Percentiles rank a stretch among this genome's conserved stretches.
phyloP scores from a whole-genome alignment of 2,329 filamentous ascomycete genomes.

The Claviceps arundinis region DNA sequence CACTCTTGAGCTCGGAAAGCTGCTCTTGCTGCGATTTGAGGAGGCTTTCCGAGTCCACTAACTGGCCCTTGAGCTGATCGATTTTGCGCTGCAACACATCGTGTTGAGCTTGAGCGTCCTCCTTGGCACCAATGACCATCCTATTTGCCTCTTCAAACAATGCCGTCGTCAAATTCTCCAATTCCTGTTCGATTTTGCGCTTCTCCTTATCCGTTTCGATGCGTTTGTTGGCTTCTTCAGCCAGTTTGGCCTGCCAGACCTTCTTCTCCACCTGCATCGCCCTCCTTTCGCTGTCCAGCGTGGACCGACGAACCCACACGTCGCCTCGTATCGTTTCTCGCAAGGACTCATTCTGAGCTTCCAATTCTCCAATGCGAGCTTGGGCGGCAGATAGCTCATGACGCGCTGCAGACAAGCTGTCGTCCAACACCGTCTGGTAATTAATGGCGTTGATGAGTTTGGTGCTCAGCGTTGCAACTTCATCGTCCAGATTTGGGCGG shows the following conservation, averaged over 20 bases:
- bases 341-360: constrained; percentile 51
- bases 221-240: constrained; percentile 54
- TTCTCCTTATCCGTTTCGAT: constrained; percentile 61
- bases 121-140: constrained; percentile 84
- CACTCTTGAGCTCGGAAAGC: constrained; percentile 74
- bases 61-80: constrained; percentile 72
- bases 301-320: constrained; percentile 60
- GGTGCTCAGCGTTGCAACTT: constrained; percentile 82
- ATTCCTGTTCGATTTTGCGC: constrained; percentile 78
- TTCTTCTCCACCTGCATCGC: constrained; percentile 47
- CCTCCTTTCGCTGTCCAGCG: constrained; percentile 59
- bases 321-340: constrained; percentile 61
- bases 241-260: constrained; percentile 41
- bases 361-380: constrained; percentile 54
- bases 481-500: constrained; percentile 47
- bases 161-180: constrained; percentile 79
- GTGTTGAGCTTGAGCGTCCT: constrained; percentile 74
- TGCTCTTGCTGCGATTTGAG: constrained; percentile 89
- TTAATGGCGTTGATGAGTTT: constrained; percentile 98
- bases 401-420: constrained; percentile 68
- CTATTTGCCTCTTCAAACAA: constrained; percentile 98
- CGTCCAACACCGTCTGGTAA: constrained; percentile 83
- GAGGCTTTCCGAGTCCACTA: constrained; percentile 75
- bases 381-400: constrained; percentile 68
- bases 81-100: constrained; percentile 73